Evolutionary conservation across 176 grass and related monocot species (phyloP).

Genomic region (Avena insularis): DNA sequence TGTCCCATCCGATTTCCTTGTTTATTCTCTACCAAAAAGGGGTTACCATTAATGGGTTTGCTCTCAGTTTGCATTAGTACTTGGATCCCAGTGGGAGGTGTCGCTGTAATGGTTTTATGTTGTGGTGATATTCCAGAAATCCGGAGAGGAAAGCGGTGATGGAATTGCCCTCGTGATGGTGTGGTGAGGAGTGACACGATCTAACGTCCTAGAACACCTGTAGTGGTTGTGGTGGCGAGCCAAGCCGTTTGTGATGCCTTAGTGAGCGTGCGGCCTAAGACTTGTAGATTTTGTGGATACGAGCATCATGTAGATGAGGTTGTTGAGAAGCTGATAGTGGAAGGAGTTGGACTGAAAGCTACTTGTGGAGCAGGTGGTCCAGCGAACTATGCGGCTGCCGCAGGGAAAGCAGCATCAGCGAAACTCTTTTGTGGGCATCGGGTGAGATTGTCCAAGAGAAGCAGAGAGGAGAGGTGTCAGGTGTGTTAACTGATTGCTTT

Average conservation of each 20-base stretch:
- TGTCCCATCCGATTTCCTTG: not conserved
- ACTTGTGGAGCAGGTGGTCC: not conserved
- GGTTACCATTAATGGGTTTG: not conserved
- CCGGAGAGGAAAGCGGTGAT: not conserved
- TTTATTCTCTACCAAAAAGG: not conserved
- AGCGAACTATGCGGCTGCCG: not conserved
- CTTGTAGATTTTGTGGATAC: not conserved
- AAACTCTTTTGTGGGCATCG: not conserved
- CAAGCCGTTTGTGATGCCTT: too few relatives aligned
- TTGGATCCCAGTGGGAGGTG: not conserved
- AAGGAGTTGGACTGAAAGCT: constrained; percentile 1
- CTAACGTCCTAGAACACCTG: not conserved
- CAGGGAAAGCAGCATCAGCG: not conserved
- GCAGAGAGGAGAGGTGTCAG: not conserved
- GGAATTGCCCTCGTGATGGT: not conserved
- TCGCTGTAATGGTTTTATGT: not conserved
- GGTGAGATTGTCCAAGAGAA: not conserved
- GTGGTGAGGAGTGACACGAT: not conserved
- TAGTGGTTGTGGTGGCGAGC: not conserved
- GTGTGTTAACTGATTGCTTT: not conserved
- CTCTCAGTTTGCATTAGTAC: not conserved
- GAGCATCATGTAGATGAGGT: not conserved
- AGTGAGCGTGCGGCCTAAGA: too few relatives aligned
- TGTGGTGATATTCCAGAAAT: not conserved
- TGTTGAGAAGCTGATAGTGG: not conserved